phyloP scores from a whole-genome alignment of 2,329 filamentous ascomycete species.

The Fusarium hainanense region DNA sequence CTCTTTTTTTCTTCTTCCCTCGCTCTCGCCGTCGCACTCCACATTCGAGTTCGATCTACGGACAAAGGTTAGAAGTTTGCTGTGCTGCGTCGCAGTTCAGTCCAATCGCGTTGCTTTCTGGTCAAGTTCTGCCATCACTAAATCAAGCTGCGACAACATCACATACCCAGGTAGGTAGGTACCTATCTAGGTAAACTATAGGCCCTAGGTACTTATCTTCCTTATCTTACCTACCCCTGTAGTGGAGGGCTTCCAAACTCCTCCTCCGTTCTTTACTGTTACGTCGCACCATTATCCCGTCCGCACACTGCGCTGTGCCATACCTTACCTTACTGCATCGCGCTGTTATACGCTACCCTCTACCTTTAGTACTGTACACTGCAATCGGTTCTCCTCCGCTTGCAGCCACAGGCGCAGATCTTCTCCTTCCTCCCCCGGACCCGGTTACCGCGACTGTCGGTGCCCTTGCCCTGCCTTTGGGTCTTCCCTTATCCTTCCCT shows the following conservation, averaged over 20 bases:
- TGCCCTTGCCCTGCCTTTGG: slow-evolving; percentile 32
- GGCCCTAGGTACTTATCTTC: neutral
- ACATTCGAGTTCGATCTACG: slow-evolving; percentile 7
- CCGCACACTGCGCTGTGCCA: neutral
- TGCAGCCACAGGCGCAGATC: slow-evolving; percentile 45
- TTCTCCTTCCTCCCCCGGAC: slow-evolving; percentile 38
- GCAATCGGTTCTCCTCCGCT: slow-evolving; percentile 40
- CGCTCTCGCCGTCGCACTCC: slow-evolving; percentile 5
- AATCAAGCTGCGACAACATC: neutral
- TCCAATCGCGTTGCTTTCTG: slow-evolving; percentile 7
- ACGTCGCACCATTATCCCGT: slow-evolving; percentile 30
- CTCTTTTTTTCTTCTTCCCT: neutral
- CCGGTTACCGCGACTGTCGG: slow-evolving; percentile 40
- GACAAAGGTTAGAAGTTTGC: neutral
- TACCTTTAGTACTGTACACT: slow-evolving; percentile 11
- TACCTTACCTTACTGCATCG: neutral
- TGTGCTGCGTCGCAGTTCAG: slow-evolving; percentile 12
- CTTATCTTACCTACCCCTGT: neutral
- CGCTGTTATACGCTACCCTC: neutral
- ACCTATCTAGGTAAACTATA: neutral
- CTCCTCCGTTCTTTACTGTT: slow-evolving; percentile 1
- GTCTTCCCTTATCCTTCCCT: slow-evolving; percentile 40
- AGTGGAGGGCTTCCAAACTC: neutral
- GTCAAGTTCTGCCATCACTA: slow-evolving; percentile 4
- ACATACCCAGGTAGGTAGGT: neutral